Conservation (phyloP, 495 filamentous ascomycete species). For the Aspergillus saccharolyticus region DNA sequence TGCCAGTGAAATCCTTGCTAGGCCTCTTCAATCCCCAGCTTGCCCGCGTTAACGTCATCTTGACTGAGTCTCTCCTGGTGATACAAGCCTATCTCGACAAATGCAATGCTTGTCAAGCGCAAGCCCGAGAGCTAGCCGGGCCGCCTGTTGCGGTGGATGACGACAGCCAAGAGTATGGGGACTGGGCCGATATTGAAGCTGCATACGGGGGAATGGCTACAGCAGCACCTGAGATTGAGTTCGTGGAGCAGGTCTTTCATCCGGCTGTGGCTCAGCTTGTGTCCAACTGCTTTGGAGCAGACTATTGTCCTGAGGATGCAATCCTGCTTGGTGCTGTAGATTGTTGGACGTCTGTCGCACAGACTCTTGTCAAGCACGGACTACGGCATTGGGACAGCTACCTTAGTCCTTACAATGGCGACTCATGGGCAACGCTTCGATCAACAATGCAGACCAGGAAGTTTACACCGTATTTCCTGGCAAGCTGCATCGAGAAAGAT, state of each 20-base stretch:
- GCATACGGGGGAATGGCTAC: constrained; percentile 29
- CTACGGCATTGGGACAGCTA: constrained; percentile 54
- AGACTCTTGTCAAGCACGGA: constrained; percentile 41
- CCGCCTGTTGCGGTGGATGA: constrained; percentile 37
- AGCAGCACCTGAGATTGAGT: constrained; percentile 21
- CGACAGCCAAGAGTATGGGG: constrained; percentile 73
- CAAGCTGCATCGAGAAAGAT: constrained; percentile 50
- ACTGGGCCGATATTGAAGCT: constrained; percentile 56
- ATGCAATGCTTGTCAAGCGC: constrained; percentile 17
- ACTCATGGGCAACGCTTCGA: constrained; percentile 59
- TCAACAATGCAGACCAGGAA: constrained; percentile 61
- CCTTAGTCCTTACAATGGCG: constrained; percentile 48
- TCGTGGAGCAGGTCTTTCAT: constrained; percentile 43
- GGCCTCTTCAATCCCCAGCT: constrained; percentile 34
- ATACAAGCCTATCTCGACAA: constrained; percentile 36
- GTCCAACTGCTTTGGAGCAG: constrained; percentile 66
- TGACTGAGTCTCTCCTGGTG: constrained; percentile 34
- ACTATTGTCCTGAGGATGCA: constrained; percentile 51
- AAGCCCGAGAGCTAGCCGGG: constrained; percentile 4
- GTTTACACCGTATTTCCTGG: constrained; percentile 57
- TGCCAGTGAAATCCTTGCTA: constrained; percentile 33
- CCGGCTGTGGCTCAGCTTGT: constrained; percentile 52
- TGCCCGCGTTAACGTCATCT: constrained; percentile 32
- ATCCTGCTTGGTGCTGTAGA: constrained; percentile 51
- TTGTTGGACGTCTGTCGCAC: constrained; percentile 57